phyloP scores from a whole-genome alignment of 208 protist species.

The Trypanosoma rangeli region DNA sequence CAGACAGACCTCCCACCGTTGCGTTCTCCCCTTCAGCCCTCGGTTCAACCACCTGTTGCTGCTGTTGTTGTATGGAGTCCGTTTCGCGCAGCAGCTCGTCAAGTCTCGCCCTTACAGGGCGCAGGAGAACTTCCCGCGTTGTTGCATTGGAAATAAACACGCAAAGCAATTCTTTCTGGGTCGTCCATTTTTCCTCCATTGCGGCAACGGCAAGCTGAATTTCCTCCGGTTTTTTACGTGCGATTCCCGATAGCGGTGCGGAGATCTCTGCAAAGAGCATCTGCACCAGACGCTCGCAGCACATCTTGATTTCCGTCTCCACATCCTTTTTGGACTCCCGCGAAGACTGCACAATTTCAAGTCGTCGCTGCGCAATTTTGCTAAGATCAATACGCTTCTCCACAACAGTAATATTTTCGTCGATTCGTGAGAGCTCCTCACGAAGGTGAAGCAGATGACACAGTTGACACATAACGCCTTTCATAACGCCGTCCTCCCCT shows the following conservation, averaged over 20 bases:
- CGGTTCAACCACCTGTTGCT: neutral
- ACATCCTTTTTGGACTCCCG: conserved; percentile 85
- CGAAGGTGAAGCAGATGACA: conserved; percentile 76
- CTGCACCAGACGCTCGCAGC: conserved; percentile 56
- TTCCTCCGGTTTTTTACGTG: conserved; percentile 37
- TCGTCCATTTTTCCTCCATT: conserved; percentile 2
- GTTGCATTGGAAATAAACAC: conserved; percentile 16
- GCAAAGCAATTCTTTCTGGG: conserved; percentile 8
- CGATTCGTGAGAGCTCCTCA: conserved; percentile 67
- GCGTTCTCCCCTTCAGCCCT: neutral
- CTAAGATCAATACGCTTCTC: conserved; percentile 71
- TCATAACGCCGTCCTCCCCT: conserved; percentile 24
- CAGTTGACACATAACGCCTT: conserved; percentile 66
- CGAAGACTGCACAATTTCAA: conserved; percentile 79
- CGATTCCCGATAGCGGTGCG: conserved; percentile 49
- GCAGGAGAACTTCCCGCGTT: conserved; percentile 25
- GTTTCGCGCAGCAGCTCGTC: conserved; percentile 29
- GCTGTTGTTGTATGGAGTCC: conserved; percentile 9
- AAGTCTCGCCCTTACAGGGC: conserved; percentile 18
- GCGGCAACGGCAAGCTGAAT: conserved; percentile 16
- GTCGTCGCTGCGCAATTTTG: conserved; percentile 48
- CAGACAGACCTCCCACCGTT: neutral
- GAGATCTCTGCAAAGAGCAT: conserved; percentile 51
- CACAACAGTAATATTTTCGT: conserved; percentile 83
- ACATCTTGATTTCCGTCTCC: conserved; percentile 64